phyloP scores from a whole-genome alignment of 2,329 filamentous ascomycete species.

The Nemania diffusa region DNA sequence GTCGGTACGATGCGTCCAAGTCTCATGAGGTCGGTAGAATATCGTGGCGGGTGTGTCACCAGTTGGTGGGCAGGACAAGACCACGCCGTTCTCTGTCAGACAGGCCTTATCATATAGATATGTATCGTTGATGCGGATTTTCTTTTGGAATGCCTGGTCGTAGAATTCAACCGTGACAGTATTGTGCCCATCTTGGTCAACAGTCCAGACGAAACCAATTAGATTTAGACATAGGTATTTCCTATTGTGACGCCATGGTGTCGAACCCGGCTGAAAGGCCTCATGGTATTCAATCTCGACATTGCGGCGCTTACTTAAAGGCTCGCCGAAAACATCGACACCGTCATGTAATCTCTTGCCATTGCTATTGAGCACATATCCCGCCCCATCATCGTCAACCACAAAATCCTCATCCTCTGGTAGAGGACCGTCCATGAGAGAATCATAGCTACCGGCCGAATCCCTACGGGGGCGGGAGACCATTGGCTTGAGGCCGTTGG shows the following conservation, averaged over 20 bases:
- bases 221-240: slow-evolving; percentile 94
- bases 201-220: slow-evolving; percentile 95
- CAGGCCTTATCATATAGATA: slow-evolving; percentile 97
- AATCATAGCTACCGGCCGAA: slow-evolving; percentile 82
- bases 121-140: slow-evolving; percentile 98
- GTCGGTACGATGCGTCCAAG: slow-evolving; percentile 90
- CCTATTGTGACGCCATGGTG: slow-evolving; percentile 93
- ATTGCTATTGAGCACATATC: slow-evolving; percentile 73
- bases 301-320: slow-evolving; percentile 61
- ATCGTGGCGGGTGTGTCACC: slow-evolving; percentile 77
- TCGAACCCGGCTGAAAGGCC: slow-evolving; percentile 92
- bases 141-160: slow-evolving; percentile 88
- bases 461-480: slow-evolving; percentile 66
- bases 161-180: slow-evolving; percentile 98
- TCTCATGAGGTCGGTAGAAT: slow-evolving; percentile 98
- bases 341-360: slow-evolving; percentile 63
- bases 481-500: slow-evolving; percentile 66
- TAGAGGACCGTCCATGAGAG: slow-evolving; percentile 74
- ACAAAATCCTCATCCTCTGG: slow-evolving; percentile 82
- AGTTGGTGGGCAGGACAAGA: slow-evolving; percentile 83
- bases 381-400: slow-evolving; percentile 93
- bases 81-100: slow-evolving; percentile 82
- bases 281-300: slow-evolving; percentile 77
- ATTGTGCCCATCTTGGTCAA: slow-evolving; percentile 91
- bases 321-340: slow-evolving; percentile 61